phyloP scores from a whole-genome alignment of 2,329 filamentous ascomycete genomes.

The Uncinocarpus reesii region DNA sequence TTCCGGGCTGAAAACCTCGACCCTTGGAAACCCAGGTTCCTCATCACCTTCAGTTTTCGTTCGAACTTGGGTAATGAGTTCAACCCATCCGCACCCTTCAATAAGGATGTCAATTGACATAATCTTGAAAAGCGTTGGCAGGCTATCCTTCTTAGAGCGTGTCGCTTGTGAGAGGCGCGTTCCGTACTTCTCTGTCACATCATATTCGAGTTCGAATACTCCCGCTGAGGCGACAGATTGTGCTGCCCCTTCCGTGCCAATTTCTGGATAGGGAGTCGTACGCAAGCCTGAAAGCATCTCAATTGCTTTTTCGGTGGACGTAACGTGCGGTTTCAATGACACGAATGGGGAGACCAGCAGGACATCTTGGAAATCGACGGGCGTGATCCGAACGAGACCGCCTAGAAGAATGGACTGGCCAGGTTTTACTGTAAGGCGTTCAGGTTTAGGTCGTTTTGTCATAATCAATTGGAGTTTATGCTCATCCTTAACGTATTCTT shows the following conservation, averaged over 20 bases:
- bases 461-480: slow-evolving; percentile 63
- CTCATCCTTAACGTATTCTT: slow-evolving; percentile 57
- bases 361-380: slow-evolving; percentile 52
- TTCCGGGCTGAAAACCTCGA: slow-evolving; percentile 77
- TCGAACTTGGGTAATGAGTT: slow-evolving; percentile 72
- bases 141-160: neutral
- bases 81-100: slow-evolving; percentile 88
- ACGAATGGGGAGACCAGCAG: slow-evolving; percentile 83
- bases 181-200: slow-evolving; percentile 70
- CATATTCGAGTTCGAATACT: slow-evolving; percentile 61
- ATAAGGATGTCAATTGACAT: slow-evolving; percentile 75
- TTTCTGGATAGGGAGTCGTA: slow-evolving; percentile 51
- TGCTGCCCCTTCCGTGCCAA: slow-evolving; percentile 50
- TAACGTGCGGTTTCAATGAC: slow-evolving; percentile 64
- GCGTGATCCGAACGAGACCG: slow-evolving; percentile 79
- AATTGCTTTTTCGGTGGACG: slow-evolving; percentile 67
- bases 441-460: slow-evolving; percentile 61
- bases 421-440: slow-evolving; percentile 61
- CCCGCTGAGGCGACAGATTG: slow-evolving; percentile 60
- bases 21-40: slow-evolving; percentile 48
- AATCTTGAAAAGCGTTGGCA: slow-evolving; percentile 38
- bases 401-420: slow-evolving; percentile 74
- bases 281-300: slow-evolving; percentile 58
- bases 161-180: slow-evolving; percentile 47
- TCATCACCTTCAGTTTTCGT: slow-evolving; percentile 35